Evolutionary conservation across 805 yeast species (phyloP).

Genomic region (Teunomyces gatunensis): DNA sequence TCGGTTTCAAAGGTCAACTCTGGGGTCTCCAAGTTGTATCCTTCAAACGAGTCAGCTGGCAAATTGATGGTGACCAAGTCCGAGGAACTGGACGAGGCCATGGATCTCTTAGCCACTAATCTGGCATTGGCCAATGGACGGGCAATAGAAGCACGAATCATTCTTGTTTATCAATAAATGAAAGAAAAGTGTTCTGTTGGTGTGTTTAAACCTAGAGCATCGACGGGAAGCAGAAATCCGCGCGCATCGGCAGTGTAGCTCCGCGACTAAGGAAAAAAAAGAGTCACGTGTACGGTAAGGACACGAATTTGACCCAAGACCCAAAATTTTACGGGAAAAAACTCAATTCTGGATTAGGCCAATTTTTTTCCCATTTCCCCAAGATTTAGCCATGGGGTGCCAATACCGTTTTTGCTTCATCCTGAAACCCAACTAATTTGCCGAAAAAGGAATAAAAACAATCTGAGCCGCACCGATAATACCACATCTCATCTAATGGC

Average conservation of each 20-base stretch:
- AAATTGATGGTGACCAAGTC: conserved; percentile 53
- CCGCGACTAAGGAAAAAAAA: neutral
- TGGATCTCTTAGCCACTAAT: conserved; percentile 26
- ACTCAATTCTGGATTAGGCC: too few relatives aligned
- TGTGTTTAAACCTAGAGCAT: conserved; percentile 12
- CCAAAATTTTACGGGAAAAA: neutral
- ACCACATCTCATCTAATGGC: neutral
- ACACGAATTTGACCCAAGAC: neutral
- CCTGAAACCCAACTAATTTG: neutral
- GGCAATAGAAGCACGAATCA: conserved; percentile 15
- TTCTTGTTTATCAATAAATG: conserved; percentile 6
- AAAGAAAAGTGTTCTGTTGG: conserved; percentile 9
- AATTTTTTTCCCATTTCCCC: too few relatives aligned
- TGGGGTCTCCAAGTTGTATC: conserved; percentile 74
- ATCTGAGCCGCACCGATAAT: neutral
- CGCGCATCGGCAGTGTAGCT: conserved; percentile 5
- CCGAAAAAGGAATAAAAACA: neutral
- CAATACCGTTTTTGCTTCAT: neutral
- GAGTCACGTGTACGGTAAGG: neutral
- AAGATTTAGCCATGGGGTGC: too few relatives aligned
- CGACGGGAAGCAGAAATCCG: conserved; percentile 14
- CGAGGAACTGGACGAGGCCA: conserved; percentile 31
- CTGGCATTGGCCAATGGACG: conserved; percentile 15
- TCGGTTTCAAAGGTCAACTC: conserved; percentile 71
- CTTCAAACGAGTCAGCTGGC: conserved; percentile 81